Base-by-base conservation (phyloP, 1,284 basidiomycete species). In the Melampsora occidentalis region DNA sequence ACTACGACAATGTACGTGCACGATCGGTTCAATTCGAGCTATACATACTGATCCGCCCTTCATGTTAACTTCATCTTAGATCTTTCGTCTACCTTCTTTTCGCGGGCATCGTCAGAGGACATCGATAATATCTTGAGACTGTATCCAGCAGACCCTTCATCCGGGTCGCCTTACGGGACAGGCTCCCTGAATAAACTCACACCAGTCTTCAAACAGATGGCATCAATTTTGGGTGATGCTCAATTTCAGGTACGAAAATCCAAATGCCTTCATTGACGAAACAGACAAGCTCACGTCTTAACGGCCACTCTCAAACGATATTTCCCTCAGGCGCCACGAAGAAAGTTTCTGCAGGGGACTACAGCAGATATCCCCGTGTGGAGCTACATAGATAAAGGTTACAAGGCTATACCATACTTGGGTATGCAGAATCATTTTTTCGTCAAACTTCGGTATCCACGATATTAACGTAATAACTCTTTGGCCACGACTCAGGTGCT, bases 151-250 rank as follows among this genome's bases (percentile, higher is more conserved):
- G 28, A 70, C 42, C 69, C 69, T 25, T 4, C 51, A n/a, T 5
- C 28, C n/a, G 69, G 69, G 5, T 22, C 42, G 16, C 69, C 69
- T 22, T 61, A 62, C 20, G 69, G 28, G 22, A 70, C 69, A 39
- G 20, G 69, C 7, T 1, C 16, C 18, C 39, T 33, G 12, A 64
- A 70, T 20, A 31, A 5, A 2, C n/a, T 70, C 12, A 70, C 69
- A 18, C 48, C 69, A 16, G 22, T 49, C 9, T 49, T 39, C 51
- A 70, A 70, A 51, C 18, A 31, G 39, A 14, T 70, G 12, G 69
- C 69, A 16, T 22, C 42, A 1, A 5, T 70, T 22, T 12, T 49
- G 6, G 42, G 31, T 20, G 69, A 70, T 51, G 14, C 14, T 39
- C 20, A 16, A n/a, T 70, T 70, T 64, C 69, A 70, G 57, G 48